Percentiles rank a stretch among this genome's conserved stretches.
Evolutionary conservation across 2,329 filamentous ascomycete species (phyloP).

Genomic region (Fusarium pininemorale): DNA sequence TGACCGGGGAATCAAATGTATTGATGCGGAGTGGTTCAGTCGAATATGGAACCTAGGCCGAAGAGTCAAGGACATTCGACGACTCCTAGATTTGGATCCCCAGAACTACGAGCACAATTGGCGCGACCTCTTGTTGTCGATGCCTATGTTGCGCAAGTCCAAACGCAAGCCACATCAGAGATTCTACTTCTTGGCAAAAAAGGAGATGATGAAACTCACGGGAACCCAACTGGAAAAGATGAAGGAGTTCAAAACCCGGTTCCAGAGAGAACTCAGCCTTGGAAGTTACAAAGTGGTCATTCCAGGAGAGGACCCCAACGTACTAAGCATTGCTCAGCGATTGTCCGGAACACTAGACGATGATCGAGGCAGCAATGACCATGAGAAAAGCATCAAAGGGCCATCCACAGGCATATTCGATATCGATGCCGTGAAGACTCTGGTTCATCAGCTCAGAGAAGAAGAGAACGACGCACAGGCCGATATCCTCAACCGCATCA

Average conservation of each 20-base stretch:
- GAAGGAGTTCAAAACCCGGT: constrained; percentile 20
- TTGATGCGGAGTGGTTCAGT: constrained; percentile 24
- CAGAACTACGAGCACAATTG: constrained; percentile 17
- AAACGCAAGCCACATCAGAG: constrained; percentile 25
- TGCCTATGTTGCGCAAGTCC: constrained; percentile 40
- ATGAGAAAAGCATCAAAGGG: not conserved
- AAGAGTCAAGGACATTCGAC: constrained; percentile 17
- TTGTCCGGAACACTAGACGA: constrained; percentile 33
- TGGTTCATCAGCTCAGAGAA: not conserved
- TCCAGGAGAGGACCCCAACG: constrained; percentile 11
- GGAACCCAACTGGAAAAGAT: constrained; percentile 13
- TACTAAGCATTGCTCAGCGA: constrained; percentile 27
- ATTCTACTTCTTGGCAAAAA: constrained; percentile 35
- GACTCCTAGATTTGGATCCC: constrained; percentile 14
- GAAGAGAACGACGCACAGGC: not conserved
- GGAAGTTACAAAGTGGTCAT: constrained; percentile 30
- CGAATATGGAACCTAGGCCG: constrained; percentile 8
- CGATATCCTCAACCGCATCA: not conserved
- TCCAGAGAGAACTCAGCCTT: constrained; percentile 15
- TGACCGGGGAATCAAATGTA: not conserved
- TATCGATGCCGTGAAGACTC: not conserved
- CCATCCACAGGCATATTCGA: constrained; percentile 31
- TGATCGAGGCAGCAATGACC: not conserved
- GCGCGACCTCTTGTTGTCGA: constrained; percentile 33
- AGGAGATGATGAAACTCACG: constrained; percentile 32